Percentiles rank a stretch among this genome's conserved stretches.
phyloP scores from a whole-genome alignment of 345 rosid species.

The Eucalyptus erythrocorys region DNA sequence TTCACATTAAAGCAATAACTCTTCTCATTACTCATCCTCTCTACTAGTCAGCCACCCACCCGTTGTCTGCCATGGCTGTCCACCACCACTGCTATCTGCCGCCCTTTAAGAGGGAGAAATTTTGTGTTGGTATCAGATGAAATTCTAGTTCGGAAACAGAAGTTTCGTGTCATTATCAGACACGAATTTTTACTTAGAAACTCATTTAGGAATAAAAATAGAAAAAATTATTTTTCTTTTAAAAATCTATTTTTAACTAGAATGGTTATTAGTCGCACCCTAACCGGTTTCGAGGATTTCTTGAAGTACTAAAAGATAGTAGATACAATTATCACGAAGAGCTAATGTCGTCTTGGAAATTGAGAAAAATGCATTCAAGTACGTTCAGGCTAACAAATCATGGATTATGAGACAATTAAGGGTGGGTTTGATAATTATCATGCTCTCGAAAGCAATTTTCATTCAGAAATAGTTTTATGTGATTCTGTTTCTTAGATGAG shows the following conservation, averaged over 20 bases:
- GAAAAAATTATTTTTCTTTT: no score
- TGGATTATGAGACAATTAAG: background rate
- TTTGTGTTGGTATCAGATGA: no score
- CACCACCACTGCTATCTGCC: accelerated
- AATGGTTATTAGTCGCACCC: accelerated
- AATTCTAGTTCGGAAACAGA: accelerated
- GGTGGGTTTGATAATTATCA: no score
- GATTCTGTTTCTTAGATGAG: no score
- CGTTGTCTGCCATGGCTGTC: accelerated
- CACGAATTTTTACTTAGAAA: accelerated
- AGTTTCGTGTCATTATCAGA: no score
- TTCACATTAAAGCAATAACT: no score
- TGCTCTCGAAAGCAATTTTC: no score
- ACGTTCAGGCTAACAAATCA: background rate
- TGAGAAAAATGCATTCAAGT: background rate
- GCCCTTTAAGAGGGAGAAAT: accelerated
- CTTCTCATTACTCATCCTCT: no score
- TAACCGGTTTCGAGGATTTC: background rate
- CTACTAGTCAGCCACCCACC: no score
- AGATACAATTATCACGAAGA: background rate
- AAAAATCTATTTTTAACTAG: no score
- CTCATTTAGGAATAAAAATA: no score
- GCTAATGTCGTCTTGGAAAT: background rate
- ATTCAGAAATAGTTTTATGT: no score
- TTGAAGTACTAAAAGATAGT: background rate